These are phyloP conservation scores for Ascochyta lentis DNA, from an alignment of 2,329 filamentous ascomycete genomes.

Conservation along the genomic window DNA sequence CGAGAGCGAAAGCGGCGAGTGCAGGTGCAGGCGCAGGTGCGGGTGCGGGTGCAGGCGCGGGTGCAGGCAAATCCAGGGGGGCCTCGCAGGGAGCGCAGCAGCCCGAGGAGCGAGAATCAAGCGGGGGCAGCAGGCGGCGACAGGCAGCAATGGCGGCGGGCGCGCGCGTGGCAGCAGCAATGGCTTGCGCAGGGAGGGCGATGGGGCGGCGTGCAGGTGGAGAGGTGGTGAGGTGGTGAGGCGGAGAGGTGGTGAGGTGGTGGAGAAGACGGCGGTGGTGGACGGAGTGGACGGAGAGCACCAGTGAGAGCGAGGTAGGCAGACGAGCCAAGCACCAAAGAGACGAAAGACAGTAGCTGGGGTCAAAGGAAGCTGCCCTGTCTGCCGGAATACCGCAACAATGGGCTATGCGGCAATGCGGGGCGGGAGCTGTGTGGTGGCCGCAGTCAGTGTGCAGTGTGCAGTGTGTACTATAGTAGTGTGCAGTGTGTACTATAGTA, in stretches of 20 bases:
- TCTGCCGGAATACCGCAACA: conserved; percentile 16
- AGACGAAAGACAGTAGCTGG: conserved; percentile 27
- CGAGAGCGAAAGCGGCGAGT: conserved; percentile 11
- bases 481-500: too few species aligned
- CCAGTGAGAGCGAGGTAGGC: conserved; percentile 38
- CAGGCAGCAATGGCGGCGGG: conserved; percentile 24
- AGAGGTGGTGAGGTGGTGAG: not conserved
- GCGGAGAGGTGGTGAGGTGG: conserved; percentile 13
- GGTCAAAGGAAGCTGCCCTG: conserved; percentile 25
- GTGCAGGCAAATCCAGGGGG: conserved; percentile 45
- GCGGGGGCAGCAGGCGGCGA: conserved; percentile 14
- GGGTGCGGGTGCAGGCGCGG: not conserved
- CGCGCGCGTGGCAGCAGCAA: conserved; percentile 25
- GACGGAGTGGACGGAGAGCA: not conserved
- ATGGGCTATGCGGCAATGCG: conserved; percentile 17
- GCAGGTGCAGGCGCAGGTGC: too few species aligned
- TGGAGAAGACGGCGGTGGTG: conserved; percentile 26
- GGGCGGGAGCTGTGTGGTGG: conserved; percentile 1
- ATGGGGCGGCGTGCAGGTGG: conserved; percentile 14
- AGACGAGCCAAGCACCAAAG: conserved; percentile 31
- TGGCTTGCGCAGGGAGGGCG: conserved; percentile 22
- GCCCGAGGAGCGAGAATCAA: conserved; percentile 28
- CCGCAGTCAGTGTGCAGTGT: not conserved
- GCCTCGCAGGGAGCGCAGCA: conserved; percentile 40
- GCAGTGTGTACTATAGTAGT: not conserved